Base-by-base conservation (phyloP, 2,329 filamentous ascomycete genomes). In the Calcarisporium arbuscula region DNA sequence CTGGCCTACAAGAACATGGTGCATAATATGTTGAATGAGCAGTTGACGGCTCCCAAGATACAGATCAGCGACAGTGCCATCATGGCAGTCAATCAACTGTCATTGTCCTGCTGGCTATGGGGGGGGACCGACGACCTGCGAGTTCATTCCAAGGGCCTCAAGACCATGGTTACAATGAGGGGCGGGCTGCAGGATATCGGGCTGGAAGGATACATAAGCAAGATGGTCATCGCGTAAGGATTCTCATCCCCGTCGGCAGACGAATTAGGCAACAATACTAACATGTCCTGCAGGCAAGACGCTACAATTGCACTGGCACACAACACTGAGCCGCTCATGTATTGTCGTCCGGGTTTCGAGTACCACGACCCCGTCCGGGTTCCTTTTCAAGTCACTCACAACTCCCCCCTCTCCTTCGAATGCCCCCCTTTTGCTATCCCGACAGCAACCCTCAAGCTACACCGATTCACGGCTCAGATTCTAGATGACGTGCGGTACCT, bases 41-140 rank as follows among this genome's bases (percentile, higher is more conserved):
- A 68, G 26, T 59, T 74, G 12, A 53, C 53, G 23, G 49, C 57
- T 14, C 44, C 56, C 4, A 45, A 49, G 3, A 47, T 54, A 14
- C 52, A 57, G n/a, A 60, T 61, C 1, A 64, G 55, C 34, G 68
- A 72, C 41, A 59, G 63, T 20, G 60, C 64, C 5, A 62, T 74
- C 25, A 60, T 68, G 5, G 67, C 59, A 4, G 66, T 72, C 5
- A 51, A 65, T 2, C 70, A 72, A 45, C 58, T 73, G 40, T 59
- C 69, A 16, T 50, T 69, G 17, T 62, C 70, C 29, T 70, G 72
- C 38, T 75, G 71, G 70, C 72, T 71, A 45, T 72, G 68, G 68
- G 68, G 68, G 6, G 62, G 61, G 18, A 61, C 58, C 0, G 48
- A 57, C 23, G 64, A 67, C 39, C 53, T 73, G 9, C 55, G 60